Evolutionary conservation across 2,329 filamentous ascomycete species (phyloP), one percentile per base, ranked within the genome.

Genomic region (Microcera coccophila): DNA sequence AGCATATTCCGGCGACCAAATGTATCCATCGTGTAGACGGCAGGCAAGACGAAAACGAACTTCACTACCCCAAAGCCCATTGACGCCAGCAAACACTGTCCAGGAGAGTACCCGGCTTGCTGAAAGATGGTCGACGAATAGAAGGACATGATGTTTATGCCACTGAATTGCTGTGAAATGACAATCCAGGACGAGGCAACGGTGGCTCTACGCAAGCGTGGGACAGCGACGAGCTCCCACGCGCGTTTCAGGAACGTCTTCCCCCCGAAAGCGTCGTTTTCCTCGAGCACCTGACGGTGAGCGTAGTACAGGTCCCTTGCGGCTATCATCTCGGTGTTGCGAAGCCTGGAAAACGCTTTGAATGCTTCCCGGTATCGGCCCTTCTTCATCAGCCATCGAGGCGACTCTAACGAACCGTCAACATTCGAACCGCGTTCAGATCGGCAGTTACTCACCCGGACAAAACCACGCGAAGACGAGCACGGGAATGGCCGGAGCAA

Each of bases 311-410:
- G 60, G 48, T 84, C 81, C 1, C 79, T 73, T 0, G 79, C 78
- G 3, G 80, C 79, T 52, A 81, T 76, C 11, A 85, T 58, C 3
- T 73, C 66, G 1, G 71, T 72, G 49, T 81, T 81, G 14, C 81
- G 74, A 5, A 85, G 68, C 3, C 69, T 68, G 11, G 71, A 64
- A 2, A 85, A 70, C 1, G 78, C 78, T 15, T 65, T 54, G 55
- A 74, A 82, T 2, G 82, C 79, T 19, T 78, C 65, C 7, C 49
- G 50, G 52, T 79, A 76, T 24, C 68, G 67, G 7, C 71, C 69
- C 52, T 82, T 82, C 52, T 81, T 82, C 62, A 85, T 78, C 35
- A 74, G 74, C 80, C 81, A 85, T 38, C 80, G 72, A 5, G 81
- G 80, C 0, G 79, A 83, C 54, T 84, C 79, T 54, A 10, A 3